Base-by-base conservation (phyloP, 1,284 basidiomycete species). In the Trichosporon faecale region DNA sequence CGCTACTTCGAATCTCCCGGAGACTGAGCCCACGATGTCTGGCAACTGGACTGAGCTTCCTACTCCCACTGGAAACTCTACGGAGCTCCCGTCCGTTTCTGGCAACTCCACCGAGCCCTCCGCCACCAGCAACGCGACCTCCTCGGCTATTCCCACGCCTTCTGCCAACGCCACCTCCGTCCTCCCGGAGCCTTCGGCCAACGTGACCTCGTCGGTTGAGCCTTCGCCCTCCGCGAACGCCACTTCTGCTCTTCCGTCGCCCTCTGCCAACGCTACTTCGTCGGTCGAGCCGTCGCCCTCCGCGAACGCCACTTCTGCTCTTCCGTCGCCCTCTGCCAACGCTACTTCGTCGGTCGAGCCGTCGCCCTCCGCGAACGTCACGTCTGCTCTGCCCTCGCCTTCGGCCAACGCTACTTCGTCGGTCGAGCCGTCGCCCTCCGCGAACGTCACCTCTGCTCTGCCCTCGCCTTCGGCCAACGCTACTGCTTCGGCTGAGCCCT, bases 271-370 rank as follows among this genome's bases (percentile, higher is more conserved):
- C 55, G 37, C 14, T 14, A 61, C 66, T 16, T 57, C 66, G 23
- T 52, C 63, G 9, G 35, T 64, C 9, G 29, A 35, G 31, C 29
- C 67, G 12, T 37, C 75, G 27, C 52, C 70, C 31, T 52, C 64
- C 2, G 70, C 77, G 8, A 74, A 75, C 11, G 65, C 63, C 1
- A 68, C 70, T 6, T 46, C 65, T 7, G 44, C 27, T 16, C 18
- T 57, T 12, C 67, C 65, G 8, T 29, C 44, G 16, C 16, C 64
- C 16, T 65, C 64, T 18, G 31, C 64, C 14, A 63, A 63, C 63
- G 40, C 63, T 16, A 64, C 67, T 8, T n/a, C 29, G 1, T 52
- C 25, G 40, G n/a, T 23, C n/a, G 63, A 63, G 66, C 67, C 68
- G 12, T 21, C 64, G 18, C 23, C 37, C 14, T 68, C 65, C 18